A percentile compares a stretch with the other conserved stretches of the same genome.
Conservation (phyloP, 73 alveolate genomes). For the Tetrahymena thermophila region DNA sequence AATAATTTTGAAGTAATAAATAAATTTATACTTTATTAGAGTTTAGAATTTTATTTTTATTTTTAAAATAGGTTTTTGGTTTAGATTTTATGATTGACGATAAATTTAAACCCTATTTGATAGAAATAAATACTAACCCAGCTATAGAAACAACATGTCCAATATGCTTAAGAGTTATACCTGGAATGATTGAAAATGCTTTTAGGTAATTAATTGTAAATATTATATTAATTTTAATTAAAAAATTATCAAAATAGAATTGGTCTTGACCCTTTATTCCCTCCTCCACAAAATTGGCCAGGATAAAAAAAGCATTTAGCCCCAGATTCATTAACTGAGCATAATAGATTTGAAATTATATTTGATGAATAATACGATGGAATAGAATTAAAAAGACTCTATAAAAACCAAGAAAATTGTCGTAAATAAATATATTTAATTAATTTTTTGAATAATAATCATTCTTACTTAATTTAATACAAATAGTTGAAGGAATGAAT, state of each 20-base stretch:
- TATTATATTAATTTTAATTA: background rate
- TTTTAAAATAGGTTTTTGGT: conserved; percentile 10
- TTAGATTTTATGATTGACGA: conserved; percentile 47
- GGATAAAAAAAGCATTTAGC: conserved; percentile 20
- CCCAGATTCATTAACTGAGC: conserved; percentile 32
- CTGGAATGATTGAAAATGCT: conserved; percentile 38
- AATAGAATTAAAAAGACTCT: conserved; percentile 9
- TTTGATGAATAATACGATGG: conserved; percentile 34
- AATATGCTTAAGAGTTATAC: conserved; percentile 17
- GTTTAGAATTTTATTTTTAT: background rate
- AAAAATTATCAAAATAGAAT: background rate
- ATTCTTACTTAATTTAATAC: background rate
- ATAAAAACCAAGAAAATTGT: conserved; percentile 4
- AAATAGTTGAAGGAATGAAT: conserved; percentile 21
- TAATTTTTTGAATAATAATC: background rate
- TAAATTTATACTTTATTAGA: background rate
- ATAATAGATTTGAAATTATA: conserved; percentile 33
- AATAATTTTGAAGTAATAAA: conserved; percentile 27
- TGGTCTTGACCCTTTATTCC: conserved; percentile 43
- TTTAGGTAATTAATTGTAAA: background rate
- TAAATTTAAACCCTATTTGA: conserved; percentile 21
- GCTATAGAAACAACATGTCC: conserved; percentile 42
- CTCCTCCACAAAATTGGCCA: conserved; percentile 47
- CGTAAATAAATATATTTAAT: background rate
- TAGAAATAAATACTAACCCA: conserved; percentile 43